Evolutionary conservation across 495 filamentous ascomycete genomes (phyloP).

Genomic region (Chaetomium fimeti): DNA sequence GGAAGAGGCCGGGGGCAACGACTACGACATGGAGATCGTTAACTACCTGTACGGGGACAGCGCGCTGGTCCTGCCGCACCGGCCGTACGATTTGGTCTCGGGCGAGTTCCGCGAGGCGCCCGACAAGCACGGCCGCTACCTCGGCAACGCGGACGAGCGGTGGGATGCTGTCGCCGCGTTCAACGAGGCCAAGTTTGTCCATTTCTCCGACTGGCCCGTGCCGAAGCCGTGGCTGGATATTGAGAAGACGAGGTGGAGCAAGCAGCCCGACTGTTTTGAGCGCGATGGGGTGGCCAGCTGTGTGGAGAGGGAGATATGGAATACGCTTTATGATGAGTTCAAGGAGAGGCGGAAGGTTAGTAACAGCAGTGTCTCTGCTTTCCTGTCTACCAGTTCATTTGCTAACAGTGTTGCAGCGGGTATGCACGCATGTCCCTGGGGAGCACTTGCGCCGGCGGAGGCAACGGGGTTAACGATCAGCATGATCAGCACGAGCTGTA

Average conservation of each 20-base stretch:
- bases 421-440: no score
- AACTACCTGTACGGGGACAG: conserved; percentile 66
- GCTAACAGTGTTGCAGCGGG: no score
- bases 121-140: conserved; percentile 55
- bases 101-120: conserved; percentile 62
- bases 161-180: conserved; percentile 68
- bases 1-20: conserved; percentile 38
- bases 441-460: no score
- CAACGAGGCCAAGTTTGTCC: conserved; percentile 70
- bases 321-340: conserved; percentile 69
- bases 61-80: conserved; percentile 73
- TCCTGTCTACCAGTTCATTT: no score
- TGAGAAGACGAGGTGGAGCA: conserved; percentile 52
- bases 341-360: conserved; percentile 56
- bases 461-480: no score
- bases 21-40: conserved; percentile 72
- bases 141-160: conserved; percentile 59
- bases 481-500: no score
- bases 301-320: conserved; percentile 65
- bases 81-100: conserved; percentile 66
- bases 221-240: conserved; percentile 77
- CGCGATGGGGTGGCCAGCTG: conserved; percentile 53
- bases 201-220: conserved; percentile 79
- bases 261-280: conserved; percentile 55
- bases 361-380: no score